These are phyloP conservation scores for Lactifluus rugatus DNA, from an alignment of 768 basidiomycete species.

Conservation along the genomic window DNA sequence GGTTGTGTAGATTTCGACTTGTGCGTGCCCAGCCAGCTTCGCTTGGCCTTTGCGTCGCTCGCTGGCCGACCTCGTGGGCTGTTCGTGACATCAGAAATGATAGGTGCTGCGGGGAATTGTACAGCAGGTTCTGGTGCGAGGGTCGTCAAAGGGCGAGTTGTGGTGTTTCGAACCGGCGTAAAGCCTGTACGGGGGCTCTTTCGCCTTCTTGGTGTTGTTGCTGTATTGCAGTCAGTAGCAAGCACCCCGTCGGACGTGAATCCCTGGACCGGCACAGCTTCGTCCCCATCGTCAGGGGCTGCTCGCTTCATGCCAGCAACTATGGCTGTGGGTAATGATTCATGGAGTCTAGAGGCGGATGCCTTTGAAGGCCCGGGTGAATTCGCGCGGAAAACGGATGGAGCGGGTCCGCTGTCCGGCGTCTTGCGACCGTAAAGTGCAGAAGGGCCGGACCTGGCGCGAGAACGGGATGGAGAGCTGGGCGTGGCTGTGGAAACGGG, in stretches of 20 bases:
- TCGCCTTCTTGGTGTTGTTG: constrained; percentile 52
- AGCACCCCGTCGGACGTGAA: constrained; percentile 45
- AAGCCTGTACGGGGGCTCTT: constrained; percentile 58
- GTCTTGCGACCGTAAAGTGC: constrained; percentile 40
- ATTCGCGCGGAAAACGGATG: constrained; percentile 22
- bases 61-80: constrained; percentile 32
- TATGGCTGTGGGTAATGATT: constrained; percentile 29
- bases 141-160: constrained; percentile 31
- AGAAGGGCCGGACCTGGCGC: constrained; percentile 37
- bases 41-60: constrained; percentile 11
- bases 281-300: constrained; percentile 70
- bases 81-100: constrained; percentile 57
- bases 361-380: constrained; percentile 24
- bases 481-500: constrained; percentile 5
- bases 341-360: not conserved
- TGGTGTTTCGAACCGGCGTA: constrained; percentile 54
- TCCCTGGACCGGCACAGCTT: constrained; percentile 50
- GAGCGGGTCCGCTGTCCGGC: constrained; percentile 33
- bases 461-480: constrained; percentile 12
- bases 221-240: constrained; percentile 27
- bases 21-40: constrained; percentile 9
- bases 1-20: constrained; percentile 9
- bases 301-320: constrained; percentile 56
- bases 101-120: constrained; percentile 28
- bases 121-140: constrained; percentile 39